A percentile compares a stretch with the other conserved stretches of the same genome.
Evolutionary conservation across 345 rosid species (phyloP).

Genomic region (Populus pruinosa): DNA sequence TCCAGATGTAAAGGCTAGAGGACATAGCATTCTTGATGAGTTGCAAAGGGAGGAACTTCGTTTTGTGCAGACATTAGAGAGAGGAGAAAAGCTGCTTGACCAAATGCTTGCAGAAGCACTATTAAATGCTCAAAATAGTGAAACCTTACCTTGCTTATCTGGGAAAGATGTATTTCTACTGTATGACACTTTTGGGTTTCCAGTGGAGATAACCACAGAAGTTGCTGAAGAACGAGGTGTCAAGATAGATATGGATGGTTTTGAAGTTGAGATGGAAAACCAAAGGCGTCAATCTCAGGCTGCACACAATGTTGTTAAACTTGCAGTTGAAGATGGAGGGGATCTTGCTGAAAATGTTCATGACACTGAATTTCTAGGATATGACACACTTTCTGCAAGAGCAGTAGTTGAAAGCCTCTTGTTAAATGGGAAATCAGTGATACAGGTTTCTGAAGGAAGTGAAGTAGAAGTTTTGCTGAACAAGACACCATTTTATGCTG

Average conservation of each 20-base stretch:
- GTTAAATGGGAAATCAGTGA: slow-evolving; percentile 75
- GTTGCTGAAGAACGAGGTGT: slow-evolving; percentile 75
- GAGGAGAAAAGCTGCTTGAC: slow-evolving; percentile 85
- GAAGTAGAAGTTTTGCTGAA: slow-evolving; percentile 81
- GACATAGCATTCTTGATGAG: slow-evolving; percentile 67
- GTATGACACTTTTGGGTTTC: slow-evolving; percentile 85
- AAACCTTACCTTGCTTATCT: slow-evolving; percentile 47
- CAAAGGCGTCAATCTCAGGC: slow-evolving; percentile 88
- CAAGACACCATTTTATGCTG: slow-evolving; percentile 93
- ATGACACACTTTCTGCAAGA: slow-evolving; percentile 62
- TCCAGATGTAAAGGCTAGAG: slow-evolving; percentile 56
- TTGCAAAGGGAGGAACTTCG: slow-evolving; percentile 77
- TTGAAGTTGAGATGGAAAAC: slow-evolving; percentile 76
- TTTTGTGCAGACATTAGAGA: slow-evolving; percentile 83
- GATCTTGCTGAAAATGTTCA: slow-evolving; percentile 45
- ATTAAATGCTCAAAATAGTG: slow-evolving; percentile 36
- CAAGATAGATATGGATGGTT: slow-evolving; percentile 63
- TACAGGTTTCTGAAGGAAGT: slow-evolving; percentile 75
- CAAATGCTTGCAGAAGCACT: slow-evolving; percentile 64
- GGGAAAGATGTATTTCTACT: slow-evolving; percentile 86
- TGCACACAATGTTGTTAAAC: slow-evolving; percentile 81
- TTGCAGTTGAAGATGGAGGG: slow-evolving; percentile 57
- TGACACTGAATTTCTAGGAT: slow-evolving; percentile 82
- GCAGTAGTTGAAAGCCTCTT: slow-evolving; percentile 71
- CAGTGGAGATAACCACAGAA: slow-evolving; percentile 85